phyloP scores from a whole-genome alignment of 306 rosid species.

The Inga laurina region DNA sequence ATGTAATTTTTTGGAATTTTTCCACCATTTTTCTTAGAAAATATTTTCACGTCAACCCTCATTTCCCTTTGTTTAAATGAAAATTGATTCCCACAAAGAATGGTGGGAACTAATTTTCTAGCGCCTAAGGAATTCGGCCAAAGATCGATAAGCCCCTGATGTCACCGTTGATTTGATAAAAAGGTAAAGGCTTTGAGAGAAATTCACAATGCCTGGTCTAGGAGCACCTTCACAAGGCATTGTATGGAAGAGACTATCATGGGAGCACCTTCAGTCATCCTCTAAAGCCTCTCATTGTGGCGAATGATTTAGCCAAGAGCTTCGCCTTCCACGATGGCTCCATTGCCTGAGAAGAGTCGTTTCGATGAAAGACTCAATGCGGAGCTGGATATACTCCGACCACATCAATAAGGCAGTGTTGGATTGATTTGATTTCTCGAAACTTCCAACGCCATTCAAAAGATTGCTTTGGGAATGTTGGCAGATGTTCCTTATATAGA shows the following conservation, averaged over 20 bases:
- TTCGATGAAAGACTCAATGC: slow-evolving; percentile 37
- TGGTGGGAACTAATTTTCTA: too few species aligned
- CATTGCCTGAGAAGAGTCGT: slow-evolving; percentile 31
- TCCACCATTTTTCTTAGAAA: too few species aligned
- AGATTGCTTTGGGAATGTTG: slow-evolving; percentile 35
- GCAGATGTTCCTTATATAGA: slow-evolving; percentile 8
- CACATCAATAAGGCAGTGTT: background rate
- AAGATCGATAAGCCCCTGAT: too few species aligned
- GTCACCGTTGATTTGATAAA: too few species aligned
- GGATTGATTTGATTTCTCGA: slow-evolving; percentile 39
- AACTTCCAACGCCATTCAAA: slow-evolving; percentile 45
- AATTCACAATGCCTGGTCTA: too few species aligned
- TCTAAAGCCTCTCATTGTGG: slow-evolving; percentile 35
- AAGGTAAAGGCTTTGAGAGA: too few species aligned
- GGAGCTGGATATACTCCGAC: slow-evolving; percentile 29
- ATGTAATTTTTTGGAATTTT: too few species aligned
- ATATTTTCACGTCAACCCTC: too few species aligned
- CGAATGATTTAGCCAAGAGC: slow-evolving; percentile 12
- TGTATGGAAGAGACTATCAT: background rate
- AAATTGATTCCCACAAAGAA: too few species aligned
- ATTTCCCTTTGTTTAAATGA: too few species aligned
- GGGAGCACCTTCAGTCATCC: slow-evolving; percentile 38
- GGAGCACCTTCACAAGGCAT: too few species aligned
- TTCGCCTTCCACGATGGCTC: slow-evolving; percentile 23
- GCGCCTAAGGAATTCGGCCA: too few species aligned